Base-by-base conservation (phyloP, 2,329 filamentous ascomycete genomes). In the Trichoderma sp. region DNA sequence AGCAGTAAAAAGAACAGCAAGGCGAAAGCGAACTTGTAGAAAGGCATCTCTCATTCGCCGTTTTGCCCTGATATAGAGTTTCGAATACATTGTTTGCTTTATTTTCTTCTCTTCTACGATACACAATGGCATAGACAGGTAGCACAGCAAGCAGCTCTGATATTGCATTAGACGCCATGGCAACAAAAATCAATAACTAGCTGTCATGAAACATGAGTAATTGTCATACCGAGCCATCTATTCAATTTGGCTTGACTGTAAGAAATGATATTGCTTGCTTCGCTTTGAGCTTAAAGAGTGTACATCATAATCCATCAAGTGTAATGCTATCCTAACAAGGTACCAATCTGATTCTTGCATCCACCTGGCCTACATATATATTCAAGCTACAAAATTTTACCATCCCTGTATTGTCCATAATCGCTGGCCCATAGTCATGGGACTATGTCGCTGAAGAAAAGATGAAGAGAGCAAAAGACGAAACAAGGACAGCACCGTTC, bases 401-500 rank as follows among this genome's bases (percentile, higher is more conserved):
- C 6, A 14, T 55, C 52, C 24, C 52, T 55, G 24, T 2, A 29
- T 29, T 7, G 7, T 29, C 24, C 13, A 27, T 19, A 16, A 27
- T 31, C 21, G 19, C 55, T 58, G 24, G 10, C 10, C 55, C 19
- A 24, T 24, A 33, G 24, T 24, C 5, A 24, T 35, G n/a, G 19
- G n/a, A 2, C 10, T 56, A n/a, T 13, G 19, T 19, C 8, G 13
- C 16, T 24, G 14, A 4, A 8, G 11, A 27, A 27, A 27, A n/a
- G 6, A 21, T 7, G 37, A 40, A 40, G 14, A 14, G 35, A 40
- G 37, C 16, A 16, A 40, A 19, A 19, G 16, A 16, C 37, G 19
- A 43, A 43, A n/a, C 6, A 43, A 43, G 3, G 5, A 19, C 8
- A 21, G 10, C 53, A 31, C 27, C 53, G 37, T 21, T 80, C 72